Evolutionary conservation across 805 yeast species (phyloP).

Genomic region (Candida nanaspora): DNA sequence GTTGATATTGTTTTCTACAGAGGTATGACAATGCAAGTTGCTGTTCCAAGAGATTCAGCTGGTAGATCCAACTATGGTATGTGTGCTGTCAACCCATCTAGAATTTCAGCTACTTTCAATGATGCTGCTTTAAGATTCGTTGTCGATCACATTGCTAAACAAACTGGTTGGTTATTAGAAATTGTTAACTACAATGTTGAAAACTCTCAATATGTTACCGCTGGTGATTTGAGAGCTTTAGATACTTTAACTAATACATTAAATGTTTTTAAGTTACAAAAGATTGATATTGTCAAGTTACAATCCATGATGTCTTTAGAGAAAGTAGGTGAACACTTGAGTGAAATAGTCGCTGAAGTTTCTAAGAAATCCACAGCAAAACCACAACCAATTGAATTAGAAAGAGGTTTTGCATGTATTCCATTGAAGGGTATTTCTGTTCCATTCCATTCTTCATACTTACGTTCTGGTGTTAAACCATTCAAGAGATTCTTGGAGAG

Average conservation of each 20-base stretch:
- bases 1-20: slow-evolving; percentile 98
- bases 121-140: slow-evolving; percentile 94
- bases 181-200: slow-evolving; percentile 98
- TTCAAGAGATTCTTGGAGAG: slow-evolving; percentile 95
- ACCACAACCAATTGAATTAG: slow-evolving; percentile 94
- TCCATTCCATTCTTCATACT: slow-evolving; percentile 99
- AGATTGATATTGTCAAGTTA: slow-evolving; percentile 84
- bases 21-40: slow-evolving; percentile 99
- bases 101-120: slow-evolving; percentile 80
- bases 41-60: slow-evolving; percentile 91
- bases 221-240: slow-evolving; percentile 95
- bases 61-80: slow-evolving; percentile 99
- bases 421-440: slow-evolving; percentile 99
- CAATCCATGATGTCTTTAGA: slow-evolving; percentile 79
- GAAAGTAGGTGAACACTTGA: slow-evolving; percentile 80
- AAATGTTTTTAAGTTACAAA: slow-evolving; percentile 89
- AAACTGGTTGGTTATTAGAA: slow-evolving; percentile 91
- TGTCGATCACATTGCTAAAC: slow-evolving; percentile 76
- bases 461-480: slow-evolving; percentile 98
- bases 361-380: slow-evolving; percentile 75
- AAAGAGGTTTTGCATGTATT: slow-evolving; percentile 97
- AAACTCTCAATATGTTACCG: slow-evolving; percentile 96
- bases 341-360: slow-evolving; percentile 83
- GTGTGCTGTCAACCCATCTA: slow-evolving; percentile 97
- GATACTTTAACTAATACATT: slow-evolving; percentile 90